A percentile compares a stretch with the other conserved stretches of the same genome.
phyloP scores from a whole-genome alignment of 1,139 yeast species.

The Geotrichum macrosporum region DNA sequence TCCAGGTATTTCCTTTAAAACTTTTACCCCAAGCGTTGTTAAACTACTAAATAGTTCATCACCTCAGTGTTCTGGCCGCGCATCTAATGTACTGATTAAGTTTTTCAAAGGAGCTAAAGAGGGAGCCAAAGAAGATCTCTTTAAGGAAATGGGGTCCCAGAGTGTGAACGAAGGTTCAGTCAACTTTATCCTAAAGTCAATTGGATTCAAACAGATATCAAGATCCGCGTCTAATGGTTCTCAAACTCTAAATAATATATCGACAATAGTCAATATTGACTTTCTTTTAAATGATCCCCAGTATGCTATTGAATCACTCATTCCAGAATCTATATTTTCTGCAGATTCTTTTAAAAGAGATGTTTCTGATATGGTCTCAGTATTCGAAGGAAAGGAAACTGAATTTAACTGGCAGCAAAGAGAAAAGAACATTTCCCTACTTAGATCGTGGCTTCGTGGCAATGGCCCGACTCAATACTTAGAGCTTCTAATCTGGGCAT shows the following conservation, averaged over 20 bases:
- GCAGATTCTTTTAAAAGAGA: constrained; percentile 40
- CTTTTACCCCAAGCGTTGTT: constrained; percentile 44
- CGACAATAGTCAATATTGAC: constrained; percentile 23
- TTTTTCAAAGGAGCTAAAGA: constrained; percentile 44
- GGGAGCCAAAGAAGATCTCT: constrained; percentile 48
- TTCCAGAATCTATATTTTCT: constrained; percentile 32
- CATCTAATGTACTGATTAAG: constrained; percentile 37
- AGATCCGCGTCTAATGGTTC: background rate
- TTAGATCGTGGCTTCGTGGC: constrained; percentile 62
- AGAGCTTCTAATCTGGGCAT: constrained; percentile 43
- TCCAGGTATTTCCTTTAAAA: constrained; percentile 39
- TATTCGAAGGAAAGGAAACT: constrained; percentile 76
- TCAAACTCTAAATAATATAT: background rate
- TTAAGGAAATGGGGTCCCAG: constrained; percentile 45
- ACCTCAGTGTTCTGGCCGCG: constrained; percentile 9
- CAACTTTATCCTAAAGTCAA: constrained; percentile 19
- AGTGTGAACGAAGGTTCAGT: constrained; percentile 11
- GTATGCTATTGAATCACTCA: constrained; percentile 35
- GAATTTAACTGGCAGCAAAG: constrained; percentile 82
- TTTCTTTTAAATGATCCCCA: constrained; percentile 31
- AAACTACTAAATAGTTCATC: constrained; percentile 37
- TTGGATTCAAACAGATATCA: constrained; percentile 8
- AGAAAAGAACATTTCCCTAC: constrained; percentile 54
- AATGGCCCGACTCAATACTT: constrained; percentile 45
- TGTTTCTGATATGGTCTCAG: constrained; percentile 39